Evolutionary conservation across 441 rosid genomes (phyloP).

Genomic region (Theobroma grandiflorum): DNA sequence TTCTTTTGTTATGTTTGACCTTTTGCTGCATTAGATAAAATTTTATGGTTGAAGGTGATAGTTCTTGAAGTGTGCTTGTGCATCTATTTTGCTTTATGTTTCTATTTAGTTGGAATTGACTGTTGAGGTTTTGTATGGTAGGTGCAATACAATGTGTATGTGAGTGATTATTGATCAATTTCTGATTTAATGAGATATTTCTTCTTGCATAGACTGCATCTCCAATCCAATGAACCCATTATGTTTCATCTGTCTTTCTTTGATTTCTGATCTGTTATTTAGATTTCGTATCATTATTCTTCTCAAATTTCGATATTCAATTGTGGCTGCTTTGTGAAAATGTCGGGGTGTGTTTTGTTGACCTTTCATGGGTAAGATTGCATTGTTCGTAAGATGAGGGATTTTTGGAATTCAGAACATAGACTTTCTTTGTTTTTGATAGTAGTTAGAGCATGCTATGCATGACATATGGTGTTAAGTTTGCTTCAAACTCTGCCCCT

Average conservation of each 20-base stretch:
- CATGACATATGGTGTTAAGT: background rate
- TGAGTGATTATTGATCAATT: slow-evolving; percentile 5
- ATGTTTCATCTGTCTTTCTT: background rate
- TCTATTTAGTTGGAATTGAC: background rate
- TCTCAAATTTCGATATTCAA: slow-evolving; percentile 2
- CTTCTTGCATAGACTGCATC: background rate
- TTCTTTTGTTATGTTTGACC: background rate
- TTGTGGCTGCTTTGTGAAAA: background rate
- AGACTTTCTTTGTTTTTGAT: background rate
- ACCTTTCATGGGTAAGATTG: slow-evolving; percentile 7
- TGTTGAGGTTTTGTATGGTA: background rate
- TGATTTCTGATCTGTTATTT: background rate
- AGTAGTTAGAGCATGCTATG: background rate
- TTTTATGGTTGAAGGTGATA: background rate
- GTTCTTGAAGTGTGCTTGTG: background rate
- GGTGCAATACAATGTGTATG: background rate
- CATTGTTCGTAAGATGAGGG: slow-evolving; percentile 1
- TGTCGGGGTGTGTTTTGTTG: background rate
- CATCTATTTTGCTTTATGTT: background rate
- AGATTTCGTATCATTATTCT: background rate
- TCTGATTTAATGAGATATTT: slow-evolving; percentile 13
- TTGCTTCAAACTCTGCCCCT: background rate
- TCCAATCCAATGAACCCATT: background rate
- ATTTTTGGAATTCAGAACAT: background rate
- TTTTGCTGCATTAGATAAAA: background rate